Evolutionary conservation across 805 yeast species (phyloP).

Genomic region (Candida qinlingensis): DNA sequence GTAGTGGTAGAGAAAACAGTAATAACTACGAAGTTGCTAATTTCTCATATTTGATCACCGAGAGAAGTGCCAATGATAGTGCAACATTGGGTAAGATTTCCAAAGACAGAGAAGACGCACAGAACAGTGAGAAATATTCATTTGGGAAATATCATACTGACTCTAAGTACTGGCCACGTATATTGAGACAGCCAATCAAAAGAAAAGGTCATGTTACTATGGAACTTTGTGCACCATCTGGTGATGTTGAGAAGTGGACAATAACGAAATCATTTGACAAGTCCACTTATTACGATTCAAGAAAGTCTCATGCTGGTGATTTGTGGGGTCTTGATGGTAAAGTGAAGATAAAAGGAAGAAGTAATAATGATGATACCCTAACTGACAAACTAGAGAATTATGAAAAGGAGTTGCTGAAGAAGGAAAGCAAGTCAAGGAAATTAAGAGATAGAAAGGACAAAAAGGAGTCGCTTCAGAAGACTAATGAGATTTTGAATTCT

Average conservation of each 20-base stretch:
- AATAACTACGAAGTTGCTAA: conserved; percentile 65
- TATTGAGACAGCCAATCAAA: conserved; percentile 65
- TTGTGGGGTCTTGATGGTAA: conserved; percentile 76
- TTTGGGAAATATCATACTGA: conserved; percentile 24
- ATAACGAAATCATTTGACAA: conserved; percentile 73
- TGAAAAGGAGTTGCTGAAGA: conserved; percentile 24
- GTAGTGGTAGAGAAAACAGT: conserved; percentile 73
- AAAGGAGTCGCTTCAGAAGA: conserved; percentile 10
- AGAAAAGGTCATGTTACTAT: conserved; percentile 78
- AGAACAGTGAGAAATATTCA: conserved; percentile 19
- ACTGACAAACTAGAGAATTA: conserved; percentile 30
- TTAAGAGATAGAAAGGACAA: conserved; percentile 13
- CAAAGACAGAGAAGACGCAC: conserved; percentile 29
- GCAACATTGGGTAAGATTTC: conserved; percentile 38
- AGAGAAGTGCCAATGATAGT: conserved; percentile 46
- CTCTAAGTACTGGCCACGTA: conserved; percentile 60
- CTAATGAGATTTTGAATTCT: conserved; percentile 13
- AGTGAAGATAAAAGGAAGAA: conserved; percentile 35
- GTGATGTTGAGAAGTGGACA: conserved; percentile 81
- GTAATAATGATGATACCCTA: conserved; percentile 27
- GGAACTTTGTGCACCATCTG: conserved; percentile 75
- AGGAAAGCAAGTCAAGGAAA: conserved; percentile 13
- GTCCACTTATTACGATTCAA: conserved; percentile 80
- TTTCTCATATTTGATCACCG: conserved; percentile 68
- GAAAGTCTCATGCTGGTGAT: conserved; percentile 82